phyloP scores from a whole-genome alignment of 1,284 basidiomycete genomes.

The Trametes versicolor region DNA sequence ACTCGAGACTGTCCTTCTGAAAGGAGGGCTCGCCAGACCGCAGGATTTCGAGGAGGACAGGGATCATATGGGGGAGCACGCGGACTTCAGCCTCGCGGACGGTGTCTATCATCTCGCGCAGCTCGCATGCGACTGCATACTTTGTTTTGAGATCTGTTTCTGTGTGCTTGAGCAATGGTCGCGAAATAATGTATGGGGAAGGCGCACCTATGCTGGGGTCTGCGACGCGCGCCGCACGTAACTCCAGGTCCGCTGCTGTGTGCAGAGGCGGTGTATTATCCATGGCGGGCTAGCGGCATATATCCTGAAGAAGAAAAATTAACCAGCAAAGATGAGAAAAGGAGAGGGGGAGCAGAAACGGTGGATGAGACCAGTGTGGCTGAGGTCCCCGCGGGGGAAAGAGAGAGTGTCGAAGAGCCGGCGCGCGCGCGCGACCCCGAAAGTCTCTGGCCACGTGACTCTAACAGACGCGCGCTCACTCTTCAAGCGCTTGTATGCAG shows the following conservation, averaged over 20 bases:
- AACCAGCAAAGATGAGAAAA: neutral
- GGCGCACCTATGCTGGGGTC: slow-evolving; percentile 74
- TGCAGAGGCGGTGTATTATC: slow-evolving; percentile 55
- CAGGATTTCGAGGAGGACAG: slow-evolving; percentile 83
- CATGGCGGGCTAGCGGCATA: slow-evolving; percentile 43
- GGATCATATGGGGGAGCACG: slow-evolving; percentile 78
- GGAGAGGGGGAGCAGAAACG: slow-evolving; percentile 2
- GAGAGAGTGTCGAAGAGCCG: slow-evolving; percentile 29
- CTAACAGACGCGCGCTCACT: neutral
- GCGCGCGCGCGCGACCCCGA: slow-evolving; percentile 27
- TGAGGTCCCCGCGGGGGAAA: slow-evolving; percentile 28
- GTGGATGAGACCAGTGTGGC: slow-evolving; percentile 20
- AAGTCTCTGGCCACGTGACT: slow-evolving; percentile 19
- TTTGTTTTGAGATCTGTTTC: slow-evolving; percentile 74
- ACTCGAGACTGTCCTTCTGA: slow-evolving; percentile 84
- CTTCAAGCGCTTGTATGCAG: neutral
- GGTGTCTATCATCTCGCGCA: slow-evolving; percentile 89
- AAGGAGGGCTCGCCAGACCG: slow-evolving; percentile 82
- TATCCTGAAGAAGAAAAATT: neutral
- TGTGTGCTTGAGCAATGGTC: slow-evolving; percentile 9
- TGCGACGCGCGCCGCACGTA: slow-evolving; percentile 73
- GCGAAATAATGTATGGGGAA: slow-evolving; percentile 19
- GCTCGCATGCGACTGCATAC: slow-evolving; percentile 77
- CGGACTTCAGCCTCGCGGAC: slow-evolving; percentile 83
- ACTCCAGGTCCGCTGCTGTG: slow-evolving; percentile 70